These are phyloP conservation scores for Piper longum DNA, from an alignment of 164 flowering plant species.

Conservation along the genomic window DNA sequence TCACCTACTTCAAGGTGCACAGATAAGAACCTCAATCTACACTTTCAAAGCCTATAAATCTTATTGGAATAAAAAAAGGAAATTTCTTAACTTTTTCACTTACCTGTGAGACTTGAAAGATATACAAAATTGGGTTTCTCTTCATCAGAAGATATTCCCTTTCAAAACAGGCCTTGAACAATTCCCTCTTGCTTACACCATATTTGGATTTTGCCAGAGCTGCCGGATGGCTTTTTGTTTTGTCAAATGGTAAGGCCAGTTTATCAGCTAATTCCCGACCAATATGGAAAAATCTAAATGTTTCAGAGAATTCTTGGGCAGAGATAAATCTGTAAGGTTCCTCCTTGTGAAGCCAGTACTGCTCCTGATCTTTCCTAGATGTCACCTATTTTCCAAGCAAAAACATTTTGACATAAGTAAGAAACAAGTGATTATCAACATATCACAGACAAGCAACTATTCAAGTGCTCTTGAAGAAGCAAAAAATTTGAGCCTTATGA, in stretches of 20 bases:
- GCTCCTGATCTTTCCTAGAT: conserved; percentile 23
- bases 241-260: conserved; percentile 26
- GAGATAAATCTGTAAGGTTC: conserved; percentile 15
- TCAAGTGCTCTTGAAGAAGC: not conserved
- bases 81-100: not conserved
- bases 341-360: conserved; percentile 19
- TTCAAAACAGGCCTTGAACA: conserved; percentile 29
- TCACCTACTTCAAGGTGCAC: too few relatives aligned
- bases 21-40: too few relatives aligned
- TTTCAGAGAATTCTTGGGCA: conserved; percentile 21
- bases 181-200: conserved; percentile 29
- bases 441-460: not conserved
- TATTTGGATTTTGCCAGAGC: conserved; percentile 34
- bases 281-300: conserved; percentile 20
- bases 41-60: too few relatives aligned
- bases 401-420: not conserved
- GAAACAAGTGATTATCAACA: not conserved
- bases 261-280: conserved; percentile 14
- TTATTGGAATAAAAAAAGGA: not conserved
- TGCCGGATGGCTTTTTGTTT: conserved; percentile 37
- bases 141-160: conserved; percentile 45
- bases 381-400: conserved; percentile 13
- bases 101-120: conserved; percentile 37
- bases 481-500: too few relatives aligned
- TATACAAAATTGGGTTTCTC: conserved; percentile 40